Base-by-base conservation (phyloP, 2,329 filamentous ascomycete genomes). In the Fusarium sp. region DNA sequence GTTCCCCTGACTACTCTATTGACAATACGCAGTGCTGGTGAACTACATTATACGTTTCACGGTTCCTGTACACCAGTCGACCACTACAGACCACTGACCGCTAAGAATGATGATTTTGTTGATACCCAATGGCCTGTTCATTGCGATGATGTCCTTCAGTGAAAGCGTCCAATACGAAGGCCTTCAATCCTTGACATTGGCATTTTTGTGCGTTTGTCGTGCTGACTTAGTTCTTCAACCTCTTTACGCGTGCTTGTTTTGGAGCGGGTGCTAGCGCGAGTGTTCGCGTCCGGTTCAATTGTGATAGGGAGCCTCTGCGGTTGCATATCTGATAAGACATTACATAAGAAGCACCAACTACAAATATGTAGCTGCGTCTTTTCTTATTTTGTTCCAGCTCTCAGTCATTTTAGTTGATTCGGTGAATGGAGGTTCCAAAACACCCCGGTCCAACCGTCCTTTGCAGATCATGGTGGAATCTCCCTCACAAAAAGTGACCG, bases 31-130 rank as follows among this genome's bases (percentile, higher is more conserved):
- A 43, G 41, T 18, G 13, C 13, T 14, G 8, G 7, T 23, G 19
- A 2, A 43, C 8, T 9, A 23, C 4, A 11, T 7, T 4, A 9
- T n/a, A n/a, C 18, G 16, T n/a, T 6, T n/a, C 9, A n/a, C 34
- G 6, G 10, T 7, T 0, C 1, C 11, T n/a, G 18, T n/a, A n/a
- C 34, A 37, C 34, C 16, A n/a, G 3, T n/a, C 18, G 2, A 37
- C 3, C 34, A 2, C 6, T n/a, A 12, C 34, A 37, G 5, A 37
- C 16, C 9, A 37, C 31, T 34, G 4, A 37, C 16, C 34, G 18
- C 2, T 18, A 2, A 5, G 16, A 18, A 10, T 34, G 16, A 4
- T 18, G 14, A 8, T 0, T 18, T 6, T 18, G 4, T 34, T 6
- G 1, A 10, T 10, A 18, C 9, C 31, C 9, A 6, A 18, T 6